A percentile compares a stretch with the other conserved stretches of the same genome.
These are phyloP conservation scores for Paramecium biaurelia DNA, from an alignment of 73 alveolate genomes.

Conservation along the genomic window DNA sequence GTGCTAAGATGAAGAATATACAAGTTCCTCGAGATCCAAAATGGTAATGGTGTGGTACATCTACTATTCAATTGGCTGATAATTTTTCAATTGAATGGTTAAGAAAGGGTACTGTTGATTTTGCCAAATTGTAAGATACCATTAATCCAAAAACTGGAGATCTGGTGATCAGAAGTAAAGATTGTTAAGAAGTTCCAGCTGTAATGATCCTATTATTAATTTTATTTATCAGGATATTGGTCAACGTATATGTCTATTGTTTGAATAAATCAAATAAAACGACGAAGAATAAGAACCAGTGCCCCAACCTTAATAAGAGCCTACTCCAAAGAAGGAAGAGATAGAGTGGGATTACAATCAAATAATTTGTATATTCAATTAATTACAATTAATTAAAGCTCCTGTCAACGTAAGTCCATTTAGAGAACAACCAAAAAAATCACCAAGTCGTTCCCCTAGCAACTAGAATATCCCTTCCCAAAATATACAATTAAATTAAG, in stretches of 20 bases:
- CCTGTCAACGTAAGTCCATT: neutral
- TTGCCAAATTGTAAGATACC: conserved; percentile 38
- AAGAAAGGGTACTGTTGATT: conserved; percentile 45
- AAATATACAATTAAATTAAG: neutral
- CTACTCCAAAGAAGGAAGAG: neutral
- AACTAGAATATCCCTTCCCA: neutral
- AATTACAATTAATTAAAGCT: neutral
- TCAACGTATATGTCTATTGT: conserved; percentile 36
- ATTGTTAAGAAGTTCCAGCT: conserved; percentile 57
- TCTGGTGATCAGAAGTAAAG: conserved; percentile 19
- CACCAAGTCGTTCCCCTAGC: neutral
- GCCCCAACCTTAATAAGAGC: neutral
- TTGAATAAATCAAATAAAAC: conserved; percentile 22
- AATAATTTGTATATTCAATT: conserved; percentile 6
- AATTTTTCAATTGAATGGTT: conserved; percentile 45
- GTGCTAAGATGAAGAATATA: conserved; percentile 35
- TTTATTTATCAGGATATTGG: conserved; percentile 28
- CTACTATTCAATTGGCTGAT: conserved; percentile 43
- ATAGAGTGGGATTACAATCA: conserved; percentile 8
- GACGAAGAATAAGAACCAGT: neutral
- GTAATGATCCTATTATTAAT: conserved; percentile 42
- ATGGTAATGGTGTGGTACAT: conserved; percentile 34
- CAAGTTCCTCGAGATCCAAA: conserved; percentile 20
- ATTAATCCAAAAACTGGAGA: conserved; percentile 52
- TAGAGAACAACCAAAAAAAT: neutral